Evolutionary conservation across 1,139 yeast species (phyloP).

Genomic region (Yamadazyma kanchanaburiensis): DNA sequence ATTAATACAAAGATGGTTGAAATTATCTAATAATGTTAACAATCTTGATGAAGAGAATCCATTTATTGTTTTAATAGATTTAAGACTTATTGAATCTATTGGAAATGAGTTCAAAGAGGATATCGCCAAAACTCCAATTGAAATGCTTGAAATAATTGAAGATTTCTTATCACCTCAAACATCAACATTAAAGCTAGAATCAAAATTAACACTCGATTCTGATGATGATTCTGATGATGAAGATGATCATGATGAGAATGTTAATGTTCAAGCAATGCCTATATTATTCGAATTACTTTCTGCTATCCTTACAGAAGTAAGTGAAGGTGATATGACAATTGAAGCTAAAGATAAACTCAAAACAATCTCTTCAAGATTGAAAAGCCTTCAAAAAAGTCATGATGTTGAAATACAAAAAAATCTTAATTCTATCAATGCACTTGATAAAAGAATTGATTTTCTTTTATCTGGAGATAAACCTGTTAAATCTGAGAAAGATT

Average conservation of each 20-base stretch:
- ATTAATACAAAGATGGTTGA: conserved; percentile 61
- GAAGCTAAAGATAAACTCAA: conserved; percentile 20
- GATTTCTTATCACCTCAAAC: conserved; percentile 25
- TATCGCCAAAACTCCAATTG: conserved; percentile 60
- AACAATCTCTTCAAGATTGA: conserved; percentile 24
- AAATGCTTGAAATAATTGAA: conserved; percentile 53
- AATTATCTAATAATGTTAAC: conserved; percentile 14
- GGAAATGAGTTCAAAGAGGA: conserved; percentile 59
- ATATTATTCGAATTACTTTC: conserved; percentile 51
- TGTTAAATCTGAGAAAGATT: conserved; percentile 12
- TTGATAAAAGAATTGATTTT: conserved; percentile 26
- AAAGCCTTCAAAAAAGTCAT: conserved; percentile 12
- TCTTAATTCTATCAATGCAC: conserved; percentile 21
- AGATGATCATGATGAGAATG: conserved; percentile 42
- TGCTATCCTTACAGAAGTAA: conserved; percentile 47
- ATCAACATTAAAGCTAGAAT: neutral
- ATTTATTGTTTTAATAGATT: conserved; percentile 53
- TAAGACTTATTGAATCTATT: conserved; percentile 62
- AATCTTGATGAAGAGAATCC: conserved; percentile 39
- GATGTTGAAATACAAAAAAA: conserved; percentile 5
- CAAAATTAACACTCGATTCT: neutral
- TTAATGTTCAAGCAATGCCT: conserved; percentile 23
- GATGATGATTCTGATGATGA: conserved; percentile 35
- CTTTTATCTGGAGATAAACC: conserved; percentile 24
- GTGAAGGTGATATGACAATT: conserved; percentile 22